Conservation (phyloP, 495 filamentous ascomycete genomes). For the Penicillium antarcticum region DNA sequence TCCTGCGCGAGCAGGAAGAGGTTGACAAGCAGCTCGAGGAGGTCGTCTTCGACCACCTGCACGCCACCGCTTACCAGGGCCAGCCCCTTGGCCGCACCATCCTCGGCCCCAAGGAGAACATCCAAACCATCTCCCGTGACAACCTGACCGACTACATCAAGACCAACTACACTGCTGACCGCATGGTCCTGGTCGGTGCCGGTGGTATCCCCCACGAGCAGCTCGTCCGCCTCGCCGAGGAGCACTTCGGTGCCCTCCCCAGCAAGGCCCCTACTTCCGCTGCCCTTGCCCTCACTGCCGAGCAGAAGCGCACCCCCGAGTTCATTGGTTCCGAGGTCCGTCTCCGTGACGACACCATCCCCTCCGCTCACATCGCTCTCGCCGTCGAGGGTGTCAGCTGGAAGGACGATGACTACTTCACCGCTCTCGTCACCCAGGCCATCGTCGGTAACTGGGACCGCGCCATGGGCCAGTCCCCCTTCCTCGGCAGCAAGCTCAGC, state of each 20-base stretch:
- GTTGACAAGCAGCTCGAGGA: slow-evolving; percentile 99
- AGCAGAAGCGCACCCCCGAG: slow-evolving; percentile 82
- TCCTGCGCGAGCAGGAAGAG: slow-evolving; percentile 97
- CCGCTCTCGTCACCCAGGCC: slow-evolving; percentile 92
- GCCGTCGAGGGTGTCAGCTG: slow-evolving; percentile 99
- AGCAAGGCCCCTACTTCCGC: slow-evolving; percentile 67
- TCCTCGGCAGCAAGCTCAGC: slow-evolving; percentile 97
- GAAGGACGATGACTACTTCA: slow-evolving; percentile 99
- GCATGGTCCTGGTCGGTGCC: slow-evolving; percentile 96
- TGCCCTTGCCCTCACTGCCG: slow-evolving; percentile 57
- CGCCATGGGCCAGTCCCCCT: slow-evolving; percentile 93
- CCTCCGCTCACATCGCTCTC: slow-evolving; percentile 95
- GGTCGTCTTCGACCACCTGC: slow-evolving; percentile 98
- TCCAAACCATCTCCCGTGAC: slow-evolving; percentile 85
- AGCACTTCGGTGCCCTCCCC: slow-evolving; percentile 82
- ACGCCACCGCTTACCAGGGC: slow-evolving; percentile 94
- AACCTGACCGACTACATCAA: slow-evolving; percentile 96
- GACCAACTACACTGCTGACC: slow-evolving; percentile 98
- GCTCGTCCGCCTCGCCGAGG: slow-evolving; percentile 92
- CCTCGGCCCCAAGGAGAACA: slow-evolving; percentile 96
- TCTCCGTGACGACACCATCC: slow-evolving; percentile 92
- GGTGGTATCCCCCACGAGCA: slow-evolving; percentile 91
- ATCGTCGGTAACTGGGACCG: slow-evolving; percentile 99
- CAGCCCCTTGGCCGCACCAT: slow-evolving; percentile 98
- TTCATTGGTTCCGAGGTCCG: slow-evolving; percentile 96